Conservation (phyloP, 1,139 yeast species). For the Geotrichum siamense region DNA sequence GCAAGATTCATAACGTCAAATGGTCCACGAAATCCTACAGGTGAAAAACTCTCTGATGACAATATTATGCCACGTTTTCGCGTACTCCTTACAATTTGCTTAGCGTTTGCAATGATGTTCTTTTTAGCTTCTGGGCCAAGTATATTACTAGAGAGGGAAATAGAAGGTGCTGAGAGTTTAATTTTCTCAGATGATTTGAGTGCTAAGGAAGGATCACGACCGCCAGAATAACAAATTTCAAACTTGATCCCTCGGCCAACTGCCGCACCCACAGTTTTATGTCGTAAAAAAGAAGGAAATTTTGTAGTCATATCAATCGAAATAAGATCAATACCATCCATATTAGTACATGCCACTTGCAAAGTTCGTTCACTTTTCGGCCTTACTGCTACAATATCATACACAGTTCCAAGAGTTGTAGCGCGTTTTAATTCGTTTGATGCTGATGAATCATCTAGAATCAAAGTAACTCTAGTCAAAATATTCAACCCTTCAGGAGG, state of each 20-base stretch:
- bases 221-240: constrained; percentile 59
- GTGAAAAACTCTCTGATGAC: constrained; percentile 62
- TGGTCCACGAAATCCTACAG: constrained; percentile 56
- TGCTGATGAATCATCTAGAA: constrained; percentile 62
- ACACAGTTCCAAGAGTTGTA: constrained; percentile 36
- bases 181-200: constrained; percentile 28
- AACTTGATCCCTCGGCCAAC: constrained; percentile 73
- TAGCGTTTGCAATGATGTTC: constrained; percentile 60
- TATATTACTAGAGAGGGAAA: constrained; percentile 21
- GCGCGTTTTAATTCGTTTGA: constrained; percentile 55
- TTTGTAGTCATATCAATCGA: constrained; percentile 61
- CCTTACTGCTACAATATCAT: constrained; percentile 74
- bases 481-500: constrained; percentile 41
- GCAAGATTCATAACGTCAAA: constrained; percentile 64
- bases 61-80: constrained; percentile 72
- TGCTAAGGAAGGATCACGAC: constrained; percentile 13
- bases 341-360: constrained; percentile 58
- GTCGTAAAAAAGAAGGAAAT: constrained; percentile 71
- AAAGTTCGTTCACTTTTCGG: constrained; percentile 78
- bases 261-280: constrained; percentile 78
- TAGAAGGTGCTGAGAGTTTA: constrained; percentile 23
- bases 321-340: constrained; percentile 70
- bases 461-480: constrained; percentile 65
- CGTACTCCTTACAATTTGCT: constrained; percentile 75
- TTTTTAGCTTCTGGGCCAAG: constrained; percentile 39